Conservation (phyloP, 495 filamentous ascomycete genomes). For the Diplogelasinospora grovesii region DNA sequence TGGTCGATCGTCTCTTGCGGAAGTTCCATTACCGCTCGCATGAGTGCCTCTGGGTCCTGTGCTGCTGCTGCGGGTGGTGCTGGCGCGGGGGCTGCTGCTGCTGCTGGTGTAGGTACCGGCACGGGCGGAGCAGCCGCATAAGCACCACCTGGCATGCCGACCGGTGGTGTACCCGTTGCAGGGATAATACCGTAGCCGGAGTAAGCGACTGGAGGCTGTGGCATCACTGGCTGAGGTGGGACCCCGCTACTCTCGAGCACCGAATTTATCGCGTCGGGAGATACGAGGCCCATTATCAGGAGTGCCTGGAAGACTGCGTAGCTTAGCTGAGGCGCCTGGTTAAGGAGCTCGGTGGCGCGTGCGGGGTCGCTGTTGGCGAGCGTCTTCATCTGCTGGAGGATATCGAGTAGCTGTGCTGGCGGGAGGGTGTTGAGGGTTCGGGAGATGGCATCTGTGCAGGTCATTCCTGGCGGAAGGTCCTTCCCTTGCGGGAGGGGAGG, state of each 20-base stretch:
- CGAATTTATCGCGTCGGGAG: slow-evolving; percentile 46
- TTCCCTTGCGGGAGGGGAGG: slow-evolving; percentile 79
- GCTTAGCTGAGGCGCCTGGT: slow-evolving; percentile 84
- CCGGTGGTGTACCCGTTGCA: slow-evolving; percentile 50
- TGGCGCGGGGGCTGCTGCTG: slow-evolving; percentile 27
- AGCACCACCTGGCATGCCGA: slow-evolving; percentile 22
- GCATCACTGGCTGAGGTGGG: slow-evolving; percentile 16
- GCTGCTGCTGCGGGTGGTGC: slow-evolving; percentile 39
- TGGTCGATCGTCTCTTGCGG: slow-evolving; percentile 68
- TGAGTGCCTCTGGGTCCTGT: slow-evolving; percentile 56
- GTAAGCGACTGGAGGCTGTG: slow-evolving; percentile 6
- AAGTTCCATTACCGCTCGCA: slow-evolving; percentile 70
- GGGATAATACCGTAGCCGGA: slow-evolving; percentile 47
- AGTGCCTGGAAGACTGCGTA: slow-evolving; percentile 96
- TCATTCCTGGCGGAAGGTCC: slow-evolving; percentile 72
- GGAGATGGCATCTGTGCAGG: slow-evolving; percentile 84
- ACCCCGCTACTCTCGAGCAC: slow-evolving; percentile 35
- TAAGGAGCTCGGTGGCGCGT: slow-evolving; percentile 79
- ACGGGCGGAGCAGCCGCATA: slow-evolving; percentile 29
- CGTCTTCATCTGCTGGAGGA: slow-evolving; percentile 89
- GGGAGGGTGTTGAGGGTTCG: slow-evolving; percentile 79
- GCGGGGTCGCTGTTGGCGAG: slow-evolving; percentile 72
- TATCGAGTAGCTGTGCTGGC: slow-evolving; percentile 85
- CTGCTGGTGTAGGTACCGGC: slow-evolving; percentile 21
- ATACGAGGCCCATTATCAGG: slow-evolving; percentile 87